Percentiles rank a stretch among this genome's conserved stretches.
phyloP scores from a whole-genome alignment of 169 alveolate genomes.

The Plasmodium chabaudi region DNA sequence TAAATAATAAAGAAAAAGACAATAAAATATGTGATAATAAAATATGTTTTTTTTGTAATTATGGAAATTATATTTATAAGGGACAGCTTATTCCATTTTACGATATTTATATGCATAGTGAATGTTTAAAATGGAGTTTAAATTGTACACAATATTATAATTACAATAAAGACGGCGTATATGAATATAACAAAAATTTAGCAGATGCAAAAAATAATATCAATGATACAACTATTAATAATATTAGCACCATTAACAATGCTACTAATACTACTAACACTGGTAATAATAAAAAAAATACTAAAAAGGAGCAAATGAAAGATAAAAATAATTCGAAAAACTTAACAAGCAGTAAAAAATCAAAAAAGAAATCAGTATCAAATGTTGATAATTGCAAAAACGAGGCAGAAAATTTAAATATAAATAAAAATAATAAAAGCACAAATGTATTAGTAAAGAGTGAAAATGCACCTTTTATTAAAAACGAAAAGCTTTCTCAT shows the following conservation, averaged over 20 bases:
- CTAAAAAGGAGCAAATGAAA: constrained; percentile 14
- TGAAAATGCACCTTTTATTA: background rate
- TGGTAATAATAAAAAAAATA: background rate
- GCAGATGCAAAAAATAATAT: constrained; percentile 13
- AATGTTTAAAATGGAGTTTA: constrained; percentile 84
- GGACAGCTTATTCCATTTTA: constrained; percentile 83
- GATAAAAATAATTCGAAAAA: constrained; percentile 3
- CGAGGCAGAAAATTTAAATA: background rate
- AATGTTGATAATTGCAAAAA: constrained; percentile 7
- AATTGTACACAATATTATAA: constrained; percentile 77
- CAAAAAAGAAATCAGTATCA: constrained; percentile 15
- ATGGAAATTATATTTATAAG: constrained; percentile 62
- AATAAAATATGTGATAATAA: background rate
- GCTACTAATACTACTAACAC: background rate
- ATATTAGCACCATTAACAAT: background rate
- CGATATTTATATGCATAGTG: constrained; percentile 81
- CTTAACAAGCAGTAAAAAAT: background rate
- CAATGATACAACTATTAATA: background rate
- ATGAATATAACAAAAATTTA: constrained; percentile 33
- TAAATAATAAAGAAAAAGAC: background rate
- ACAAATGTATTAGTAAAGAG: background rate
- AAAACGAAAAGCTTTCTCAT: background rate
- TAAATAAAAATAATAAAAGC: background rate
- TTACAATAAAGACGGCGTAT: constrained; percentile 38
- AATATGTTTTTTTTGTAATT: constrained; percentile 49